Conservation (phyloP, 2,329 filamentous ascomycete species). For the Sporothrix protearum region DNA sequence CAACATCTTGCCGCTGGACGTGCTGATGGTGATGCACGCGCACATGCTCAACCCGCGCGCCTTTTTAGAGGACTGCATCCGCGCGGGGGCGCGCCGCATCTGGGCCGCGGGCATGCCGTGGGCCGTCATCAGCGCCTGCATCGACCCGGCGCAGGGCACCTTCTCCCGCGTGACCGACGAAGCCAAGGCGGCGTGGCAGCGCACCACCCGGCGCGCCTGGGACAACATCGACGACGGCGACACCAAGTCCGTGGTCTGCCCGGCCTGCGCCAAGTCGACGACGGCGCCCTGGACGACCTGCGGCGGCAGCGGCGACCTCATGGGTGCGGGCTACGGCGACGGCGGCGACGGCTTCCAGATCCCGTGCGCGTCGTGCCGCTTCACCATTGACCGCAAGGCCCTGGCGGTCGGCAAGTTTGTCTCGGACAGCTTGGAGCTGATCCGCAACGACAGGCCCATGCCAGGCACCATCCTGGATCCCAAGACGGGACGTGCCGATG, state of each 20-base stretch:
- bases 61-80: constrained; percentile 71
- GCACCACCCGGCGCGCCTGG: constrained; percentile 53
- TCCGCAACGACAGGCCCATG: constrained; percentile 52
- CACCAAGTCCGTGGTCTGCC: constrained; percentile 52
- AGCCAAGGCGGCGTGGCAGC: constrained; percentile 47
- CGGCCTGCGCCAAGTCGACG: constrained; percentile 45
- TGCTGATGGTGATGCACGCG: constrained; percentile 76
- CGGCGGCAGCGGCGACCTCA: constrained; percentile 33
- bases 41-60: constrained; percentile 72
- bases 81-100: constrained; percentile 50
- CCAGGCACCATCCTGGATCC: constrained; percentile 63
- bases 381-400: constrained; percentile 52
- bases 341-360: constrained; percentile 48
- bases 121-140: constrained; percentile 54
- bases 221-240: constrained; percentile 53
- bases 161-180: constrained; percentile 51
- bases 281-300: constrained; percentile 59
- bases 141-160: constrained; percentile 44
- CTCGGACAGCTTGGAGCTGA: constrained; percentile 50
- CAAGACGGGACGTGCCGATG: constrained; percentile 41
- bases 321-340: constrained; percentile 60
- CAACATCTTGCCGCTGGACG: constrained; percentile 47
- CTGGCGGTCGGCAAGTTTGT: constrained; percentile 62
- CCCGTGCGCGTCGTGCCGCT: constrained; percentile 51
- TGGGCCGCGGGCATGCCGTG: constrained; percentile 68